A percentile compares a stretch with the other conserved stretches of the same genome.
phyloP scores from a whole-genome alignment of 2,329 filamentous ascomycete species.

The Hymenoscyphus repandus region DNA sequence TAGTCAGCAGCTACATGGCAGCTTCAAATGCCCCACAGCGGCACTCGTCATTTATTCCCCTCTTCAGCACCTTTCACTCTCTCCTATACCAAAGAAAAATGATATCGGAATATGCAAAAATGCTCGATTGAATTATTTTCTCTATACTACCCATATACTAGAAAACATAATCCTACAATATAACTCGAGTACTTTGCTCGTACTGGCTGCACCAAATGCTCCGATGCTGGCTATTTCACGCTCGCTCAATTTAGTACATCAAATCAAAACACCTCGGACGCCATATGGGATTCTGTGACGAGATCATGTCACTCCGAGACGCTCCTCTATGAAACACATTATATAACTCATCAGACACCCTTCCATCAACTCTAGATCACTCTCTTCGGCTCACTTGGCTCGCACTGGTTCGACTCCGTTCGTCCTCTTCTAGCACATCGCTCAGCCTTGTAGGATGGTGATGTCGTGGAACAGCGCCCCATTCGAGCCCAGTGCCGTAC shows the following conservation, averaged over 20 bases:
- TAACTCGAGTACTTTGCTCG: too few relatives aligned
- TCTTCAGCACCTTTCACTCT: constrained; percentile 6
- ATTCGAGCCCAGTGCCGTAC: constrained; percentile 61
- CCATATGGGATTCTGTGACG: too few relatives aligned
- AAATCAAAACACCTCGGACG: not conserved
- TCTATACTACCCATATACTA: constrained; percentile 7
- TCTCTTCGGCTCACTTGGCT: constrained; percentile 27
- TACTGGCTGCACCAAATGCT: not conserved
- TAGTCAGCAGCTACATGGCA: not conserved
- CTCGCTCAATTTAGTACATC: constrained; percentile 10
- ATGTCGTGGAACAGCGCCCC: constrained; percentile 73
- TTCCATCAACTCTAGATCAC: not conserved
- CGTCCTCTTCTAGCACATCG: constrained; percentile 83
- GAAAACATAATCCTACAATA: constrained; percentile 13
- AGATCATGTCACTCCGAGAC: not conserved
- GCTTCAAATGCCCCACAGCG: constrained; percentile 5
- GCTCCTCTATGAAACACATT: constrained; percentile 3
- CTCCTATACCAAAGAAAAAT: not conserved
- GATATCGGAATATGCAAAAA: not conserved
- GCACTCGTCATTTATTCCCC: not conserved
- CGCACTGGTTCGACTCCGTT: constrained; percentile 67
- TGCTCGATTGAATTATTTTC: constrained; percentile 3
- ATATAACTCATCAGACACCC: not conserved
- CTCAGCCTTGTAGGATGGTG: constrained; percentile 85
- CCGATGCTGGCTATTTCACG: constrained; percentile 4